Conservation (phyloP, 1,284 basidiomycete species). For the Athelia sp. region DNA sequence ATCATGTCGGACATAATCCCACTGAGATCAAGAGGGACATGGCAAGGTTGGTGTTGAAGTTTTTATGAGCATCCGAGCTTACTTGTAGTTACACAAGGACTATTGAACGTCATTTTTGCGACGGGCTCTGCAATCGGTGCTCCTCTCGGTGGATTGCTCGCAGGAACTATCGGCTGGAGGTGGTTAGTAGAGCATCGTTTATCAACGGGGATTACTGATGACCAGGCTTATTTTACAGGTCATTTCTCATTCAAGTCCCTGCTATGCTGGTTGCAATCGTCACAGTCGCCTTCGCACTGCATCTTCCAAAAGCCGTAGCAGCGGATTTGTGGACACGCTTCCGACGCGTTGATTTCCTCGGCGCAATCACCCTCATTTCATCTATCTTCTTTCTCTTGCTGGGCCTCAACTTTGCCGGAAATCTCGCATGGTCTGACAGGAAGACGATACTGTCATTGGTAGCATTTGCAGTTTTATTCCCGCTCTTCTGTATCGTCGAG, state of each 20-base stretch:
- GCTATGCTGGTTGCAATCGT: constrained; percentile 46
- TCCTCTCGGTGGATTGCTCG: constrained; percentile 52
- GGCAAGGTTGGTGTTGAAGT: constrained; percentile 41
- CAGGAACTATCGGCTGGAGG: constrained; percentile 61
- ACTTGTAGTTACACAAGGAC: no score
- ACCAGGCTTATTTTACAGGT: constrained; percentile 27
- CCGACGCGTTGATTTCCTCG: constrained; percentile 53
- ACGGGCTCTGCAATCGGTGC: constrained; percentile 51
- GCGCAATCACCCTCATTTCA: constrained; percentile 45
- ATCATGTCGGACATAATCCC: constrained; percentile 60
- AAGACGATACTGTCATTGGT: constrained; percentile 22
- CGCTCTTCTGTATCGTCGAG: constrained; percentile 29
- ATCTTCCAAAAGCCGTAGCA: constrained; percentile 38
- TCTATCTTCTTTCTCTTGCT: constrained; percentile 50
- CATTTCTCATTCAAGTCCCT: constrained; percentile 57
- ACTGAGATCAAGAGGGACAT: constrained; percentile 52
- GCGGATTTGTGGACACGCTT: constrained; percentile 37
- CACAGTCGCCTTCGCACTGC: constrained; percentile 43
- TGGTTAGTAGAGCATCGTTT: constrained; percentile 34
- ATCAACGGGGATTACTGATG: background rate
- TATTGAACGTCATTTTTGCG: constrained; percentile 54
- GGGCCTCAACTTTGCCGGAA: constrained; percentile 53
- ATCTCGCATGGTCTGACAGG: constrained; percentile 45
- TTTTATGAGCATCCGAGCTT: no score
- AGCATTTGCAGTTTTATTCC: constrained; percentile 13